Evolutionary conservation across 331 rosid genomes (phyloP), one percentile per base, ranked within the genome.

Genomic region (Cydonia oblonga): DNA sequence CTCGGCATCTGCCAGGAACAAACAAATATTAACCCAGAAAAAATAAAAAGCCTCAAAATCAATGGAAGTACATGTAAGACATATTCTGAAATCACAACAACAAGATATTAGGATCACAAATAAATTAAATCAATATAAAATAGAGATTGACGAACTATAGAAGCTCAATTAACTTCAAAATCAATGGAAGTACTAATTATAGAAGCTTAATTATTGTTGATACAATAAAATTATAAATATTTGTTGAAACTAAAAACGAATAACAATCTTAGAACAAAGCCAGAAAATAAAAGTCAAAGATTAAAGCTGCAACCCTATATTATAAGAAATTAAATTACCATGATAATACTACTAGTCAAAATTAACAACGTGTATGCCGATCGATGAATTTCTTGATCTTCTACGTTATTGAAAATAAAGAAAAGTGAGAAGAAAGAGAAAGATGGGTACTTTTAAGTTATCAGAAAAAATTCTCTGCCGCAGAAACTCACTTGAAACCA

Each of bases 1-100:
- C 69, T 75, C 23, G 84, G 85, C 92, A 87, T 89, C 90, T 87
- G 22, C 46, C 13, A 58, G 46, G 53, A 60, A 62, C 2, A 72
- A 53, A 66, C 20, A 19, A 4, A 19, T 11, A 32, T 64, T 9
- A 29, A 15, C 12, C 25, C 26, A 6, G 9, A 38, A 38, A 9
- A 35, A 35, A 35, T 14, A 25, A 28, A 59, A 13, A 25, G 64
- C 64, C 64, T 59, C 64, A 16, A 49, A 58, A 56, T 12, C 61
- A 56, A 29, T 29, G 66, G 20, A 63, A 30, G 10, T 5, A 23
- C 42, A n/a, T n/a, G n/a, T n/a, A n/a, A n/a, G n/a, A n/a, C n/a
- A n/a, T n/a, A n/a, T n/a, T n/a, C n/a, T n/a, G n/a, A n/a, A n/a
- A n/a, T n/a, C n/a, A n/a, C n/a, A n/a, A n/a, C n/a, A n/a, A n/a